Percentiles rank a stretch among this genome's conserved stretches.
Evolutionary conservation across 192 early-diverging fungal species (phyloP).

Genomic region (Linnemannia zychae): DNA sequence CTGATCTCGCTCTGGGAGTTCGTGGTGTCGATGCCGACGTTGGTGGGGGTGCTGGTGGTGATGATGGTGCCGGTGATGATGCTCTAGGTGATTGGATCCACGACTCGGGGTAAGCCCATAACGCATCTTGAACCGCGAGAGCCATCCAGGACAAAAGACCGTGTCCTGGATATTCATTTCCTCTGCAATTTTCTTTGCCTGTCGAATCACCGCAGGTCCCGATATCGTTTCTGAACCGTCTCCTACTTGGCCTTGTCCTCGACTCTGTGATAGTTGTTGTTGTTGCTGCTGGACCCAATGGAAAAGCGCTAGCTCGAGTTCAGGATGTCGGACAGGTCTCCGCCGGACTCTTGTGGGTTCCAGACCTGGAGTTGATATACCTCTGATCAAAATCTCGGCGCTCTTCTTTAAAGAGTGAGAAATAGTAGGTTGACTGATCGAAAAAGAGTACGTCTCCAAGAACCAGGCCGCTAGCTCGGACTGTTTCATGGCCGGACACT

Average conservation of each 20-base stretch:
- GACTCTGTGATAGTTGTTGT: background rate
- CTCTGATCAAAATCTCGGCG: slow-evolving; percentile 23
- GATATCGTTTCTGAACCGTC: slow-evolving; percentile 11
- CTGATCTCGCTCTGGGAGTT: background rate
- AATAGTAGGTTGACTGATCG: slow-evolving; percentile 44
- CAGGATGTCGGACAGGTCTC: slow-evolving; percentile 46
- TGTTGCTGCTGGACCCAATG: slow-evolving; percentile 37
- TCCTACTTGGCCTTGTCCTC: background rate
- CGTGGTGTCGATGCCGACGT: background rate
- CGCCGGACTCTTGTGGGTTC: slow-evolving; percentile 39
- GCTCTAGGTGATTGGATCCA: background rate
- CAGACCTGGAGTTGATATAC: slow-evolving; percentile 11
- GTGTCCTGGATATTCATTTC: slow-evolving; percentile 45
- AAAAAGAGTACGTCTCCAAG: slow-evolving; percentile 12
- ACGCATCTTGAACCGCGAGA: slow-evolving; percentile 42
- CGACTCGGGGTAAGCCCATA: slow-evolving; percentile 14
- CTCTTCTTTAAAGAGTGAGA: slow-evolving; percentile 47
- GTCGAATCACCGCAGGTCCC: slow-evolving; percentile 24
- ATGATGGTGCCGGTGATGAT: background rate
- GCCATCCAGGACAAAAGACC: slow-evolving; percentile 50
- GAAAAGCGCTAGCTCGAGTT: slow-evolving; percentile 37
- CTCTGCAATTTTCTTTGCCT: slow-evolving; percentile 37
- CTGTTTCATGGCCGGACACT: slow-evolving; percentile 40
- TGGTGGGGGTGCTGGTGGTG: background rate
- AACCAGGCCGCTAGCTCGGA: slow-evolving; percentile 47